Evolutionary conservation across 2,329 filamentous ascomycete genomes (phyloP).

Genomic region (Ophiostoma australiae): DNA sequence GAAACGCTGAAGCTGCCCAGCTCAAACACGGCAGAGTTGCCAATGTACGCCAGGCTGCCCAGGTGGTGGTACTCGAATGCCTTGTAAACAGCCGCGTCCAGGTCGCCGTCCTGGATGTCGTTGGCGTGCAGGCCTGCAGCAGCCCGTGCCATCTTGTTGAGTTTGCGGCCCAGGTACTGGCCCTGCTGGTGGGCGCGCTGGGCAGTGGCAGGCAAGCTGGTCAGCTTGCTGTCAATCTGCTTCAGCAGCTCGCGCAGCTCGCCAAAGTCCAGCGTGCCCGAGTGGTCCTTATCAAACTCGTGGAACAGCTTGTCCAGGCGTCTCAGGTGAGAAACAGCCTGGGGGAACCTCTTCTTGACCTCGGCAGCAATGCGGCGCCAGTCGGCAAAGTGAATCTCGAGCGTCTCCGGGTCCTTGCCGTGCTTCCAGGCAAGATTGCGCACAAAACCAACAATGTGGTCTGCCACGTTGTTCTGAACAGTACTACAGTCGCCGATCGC

Average conservation of each 20-base stretch:
- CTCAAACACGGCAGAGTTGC: conserved; percentile 94
- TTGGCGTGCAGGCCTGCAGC: conserved; percentile 72
- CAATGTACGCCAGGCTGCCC: conserved; percentile 88
- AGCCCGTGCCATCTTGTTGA: conserved; percentile 81
- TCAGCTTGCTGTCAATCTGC: conserved; percentile 93
- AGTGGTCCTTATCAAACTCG: conserved; percentile 88
- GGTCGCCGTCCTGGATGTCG: conserved; percentile 77
- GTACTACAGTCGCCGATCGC: conserved; percentile 94
- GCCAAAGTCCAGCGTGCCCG: conserved; percentile 87
- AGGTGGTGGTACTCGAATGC: conserved; percentile 93
- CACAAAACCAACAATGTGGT: conserved; percentile 85
- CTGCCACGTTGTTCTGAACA: conserved; percentile 93
- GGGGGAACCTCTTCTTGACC: conserved; percentile 85
- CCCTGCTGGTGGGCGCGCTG: conserved; percentile 97
- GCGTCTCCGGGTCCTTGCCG: conserved; percentile 81
- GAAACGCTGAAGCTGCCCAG: conserved; percentile 70
- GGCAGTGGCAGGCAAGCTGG: conserved; percentile 87
- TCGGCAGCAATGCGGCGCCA: conserved; percentile 81
- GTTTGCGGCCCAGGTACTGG: conserved; percentile 83
- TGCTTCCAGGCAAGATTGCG: conserved; percentile 87
- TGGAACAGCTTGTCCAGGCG: conserved; percentile 87
- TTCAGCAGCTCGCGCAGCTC: conserved; percentile 82
- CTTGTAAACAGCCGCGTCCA: conserved; percentile 88
- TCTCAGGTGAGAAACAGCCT: conserved; percentile 79
- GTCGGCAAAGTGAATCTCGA: conserved; percentile 79